Evolutionary conservation across 2,329 filamentous ascomycete genomes (phyloP), one percentile per base, ranked within the genome.

Genomic region (Acarospora socialis): DNA sequence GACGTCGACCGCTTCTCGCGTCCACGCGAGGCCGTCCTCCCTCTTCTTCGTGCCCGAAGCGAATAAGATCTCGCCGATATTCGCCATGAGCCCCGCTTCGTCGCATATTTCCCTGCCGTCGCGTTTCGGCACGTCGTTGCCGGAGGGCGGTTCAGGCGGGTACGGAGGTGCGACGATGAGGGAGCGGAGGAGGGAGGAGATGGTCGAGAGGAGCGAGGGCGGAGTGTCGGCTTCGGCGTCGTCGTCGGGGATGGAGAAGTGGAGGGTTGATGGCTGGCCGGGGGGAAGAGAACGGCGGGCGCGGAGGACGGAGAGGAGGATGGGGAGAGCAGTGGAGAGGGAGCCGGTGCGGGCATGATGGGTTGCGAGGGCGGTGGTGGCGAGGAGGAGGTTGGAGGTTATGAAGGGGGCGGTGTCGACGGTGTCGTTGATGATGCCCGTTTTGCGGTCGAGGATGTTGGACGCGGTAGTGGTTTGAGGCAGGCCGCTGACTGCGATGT

Each of bases 11-110:
- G 79, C 84, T 40, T 93, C 82, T 34, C 83, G 72, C 1, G 87
- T 93, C 87, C 87, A 95, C 4, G 75, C 74, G 2, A 94, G 63
- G 1, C 84, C 87, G 38, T 79, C 76, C 29, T 81, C 74, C 30
- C 63, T 60, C 12, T 53, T 60, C 12, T 50, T 33, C 37, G 61
- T 57, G n/a, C 69, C 66, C 4, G 69, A 70, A 0, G 81, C 71
- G 53, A 80, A 94, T 19, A 95, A 67, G 31, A 95, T 92, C 58
- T 95, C 87, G 36, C 87, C 87, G 40, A 95, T 87, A 54, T 93
- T 90, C 15, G 84, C 68, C 64, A 83, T 84, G 9, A 94, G 58
- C 0, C 73, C 82, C 3, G 84, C 83, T 54, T 94, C 86, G 43
- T 90, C 78, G 54, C 86, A 94, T 21, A 70, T 67, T 42, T 81